Evolutionary conservation across 2,329 filamentous ascomycete species (phyloP).

Genomic region (Graphilbum fragrans): DNA sequence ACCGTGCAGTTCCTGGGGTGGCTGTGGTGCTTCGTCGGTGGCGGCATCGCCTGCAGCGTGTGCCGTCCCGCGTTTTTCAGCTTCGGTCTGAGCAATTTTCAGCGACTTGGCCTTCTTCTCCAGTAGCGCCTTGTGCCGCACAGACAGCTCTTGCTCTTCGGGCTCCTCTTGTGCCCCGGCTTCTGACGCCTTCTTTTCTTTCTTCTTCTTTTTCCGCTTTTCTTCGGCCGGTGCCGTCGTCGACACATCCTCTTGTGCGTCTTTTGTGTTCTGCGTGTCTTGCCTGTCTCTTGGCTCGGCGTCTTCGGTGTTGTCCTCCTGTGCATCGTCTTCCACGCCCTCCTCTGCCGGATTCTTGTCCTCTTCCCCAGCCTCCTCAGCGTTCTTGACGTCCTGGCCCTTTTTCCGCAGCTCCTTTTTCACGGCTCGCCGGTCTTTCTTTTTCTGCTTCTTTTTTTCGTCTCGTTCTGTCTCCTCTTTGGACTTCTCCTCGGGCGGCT

Average conservation of each 20-base stretch:
- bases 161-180: slow-evolving; percentile 4
- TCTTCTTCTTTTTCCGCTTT: slow-evolving; percentile 8
- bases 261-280: neutral
- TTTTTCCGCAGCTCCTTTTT: slow-evolving; percentile 1
- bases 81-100: slow-evolving; percentile 31
- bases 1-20: slow-evolving; percentile 44
- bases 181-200: slow-evolving; percentile 1
- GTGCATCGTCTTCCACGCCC: neutral
- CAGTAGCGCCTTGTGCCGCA: slow-evolving; percentile 37
- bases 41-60: slow-evolving; percentile 2
- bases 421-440: neutral
- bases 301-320: neutral
- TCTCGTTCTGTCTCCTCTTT: slow-evolving; percentile 9
- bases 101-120: slow-evolving; percentile 44
- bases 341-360: neutral
- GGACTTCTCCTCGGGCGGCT: slow-evolving; percentile 16
- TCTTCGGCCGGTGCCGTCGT: neutral
- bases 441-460: neutral
- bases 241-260: neutral
- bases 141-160: slow-evolving; percentile 9
- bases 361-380: no score
- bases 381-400: neutral
- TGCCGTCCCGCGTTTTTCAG: no score
- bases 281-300: neutral
- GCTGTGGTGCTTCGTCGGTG: neutral